A percentile compares a stretch with the other conserved stretches of the same genome.
Evolutionary conservation across 805 yeast genomes (phyloP).

Genomic region (Metschnikowia hibisci): DNA sequence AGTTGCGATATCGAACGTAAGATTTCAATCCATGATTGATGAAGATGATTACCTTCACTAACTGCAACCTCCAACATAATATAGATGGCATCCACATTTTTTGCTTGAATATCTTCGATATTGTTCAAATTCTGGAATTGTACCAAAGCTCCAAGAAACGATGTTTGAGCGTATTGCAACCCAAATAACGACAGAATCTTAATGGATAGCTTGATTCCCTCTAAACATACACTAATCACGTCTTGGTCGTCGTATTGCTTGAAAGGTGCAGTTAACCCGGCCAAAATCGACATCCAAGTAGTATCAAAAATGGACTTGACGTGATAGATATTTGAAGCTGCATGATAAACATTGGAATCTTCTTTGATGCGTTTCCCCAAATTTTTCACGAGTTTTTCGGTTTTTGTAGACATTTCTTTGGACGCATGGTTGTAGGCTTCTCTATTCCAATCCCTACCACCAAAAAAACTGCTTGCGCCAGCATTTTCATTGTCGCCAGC

Average conservation of each 20-base stretch:
- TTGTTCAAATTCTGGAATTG: conserved; percentile 82
- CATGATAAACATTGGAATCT: conserved; percentile 55
- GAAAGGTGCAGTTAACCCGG: conserved; percentile 91
- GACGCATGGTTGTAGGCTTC: conserved; percentile 94
- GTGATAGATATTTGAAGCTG: conserved; percentile 84
- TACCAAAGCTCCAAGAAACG: conserved; percentile 85
- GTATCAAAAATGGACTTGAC: conserved; percentile 91
- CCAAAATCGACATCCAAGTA: conserved; percentile 94
- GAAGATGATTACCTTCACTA: conserved; percentile 70
- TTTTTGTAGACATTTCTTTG: conserved; percentile 82
- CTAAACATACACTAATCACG: conserved; percentile 65
- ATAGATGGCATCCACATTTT: conserved; percentile 78
- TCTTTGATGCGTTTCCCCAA: conserved; percentile 50
- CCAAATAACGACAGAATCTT: conserved; percentile 82
- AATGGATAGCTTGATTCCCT: conserved; percentile 80
- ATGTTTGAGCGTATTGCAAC: conserved; percentile 76
- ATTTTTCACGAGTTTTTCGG: conserved; percentile 75
- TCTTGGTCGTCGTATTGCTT: conserved; percentile 80
- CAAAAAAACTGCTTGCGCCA: conserved; percentile 49
- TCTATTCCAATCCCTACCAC: conserved; percentile 62
- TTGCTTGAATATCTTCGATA: conserved; percentile 68
- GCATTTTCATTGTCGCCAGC: conserved; percentile 50
- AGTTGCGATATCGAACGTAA: conserved; percentile 82
- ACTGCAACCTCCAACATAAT: conserved; percentile 73
- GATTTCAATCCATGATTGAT: conserved; percentile 77